phyloP scores from a whole-genome alignment of 768 basidiomycete genomes.

The Pleurotus sapidus region DNA sequence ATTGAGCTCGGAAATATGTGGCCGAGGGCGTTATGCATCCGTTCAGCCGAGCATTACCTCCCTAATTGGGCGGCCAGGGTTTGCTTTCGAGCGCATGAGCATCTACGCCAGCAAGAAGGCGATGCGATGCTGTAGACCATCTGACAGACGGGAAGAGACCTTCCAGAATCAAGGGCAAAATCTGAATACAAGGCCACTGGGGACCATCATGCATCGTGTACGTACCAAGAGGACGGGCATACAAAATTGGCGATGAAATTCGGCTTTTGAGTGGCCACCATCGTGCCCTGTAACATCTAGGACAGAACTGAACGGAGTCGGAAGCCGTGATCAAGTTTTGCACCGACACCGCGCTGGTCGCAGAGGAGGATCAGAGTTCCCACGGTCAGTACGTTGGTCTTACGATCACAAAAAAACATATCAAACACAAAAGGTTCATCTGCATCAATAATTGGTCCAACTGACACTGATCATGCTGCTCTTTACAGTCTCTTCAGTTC shows the following conservation, averaged over 20 bases:
- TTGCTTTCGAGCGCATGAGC: neutral
- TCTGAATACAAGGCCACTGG: too few relatives aligned
- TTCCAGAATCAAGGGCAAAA: neutral
- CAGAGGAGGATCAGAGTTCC: neutral
- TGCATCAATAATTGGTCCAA: neutral
- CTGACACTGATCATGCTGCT: constrained; percentile 3
- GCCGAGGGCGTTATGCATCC: neutral
- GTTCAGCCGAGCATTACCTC: neutral
- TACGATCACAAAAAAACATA: neutral
- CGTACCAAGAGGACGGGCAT: too few relatives aligned
- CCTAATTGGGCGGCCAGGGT: neutral
- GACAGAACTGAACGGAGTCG: too few relatives aligned
- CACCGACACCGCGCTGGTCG: too few relatives aligned
- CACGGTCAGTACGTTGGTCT: neutral
- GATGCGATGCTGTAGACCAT: constrained; percentile 3
- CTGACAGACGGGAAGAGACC: neutral
- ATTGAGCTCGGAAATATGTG: too few relatives aligned
- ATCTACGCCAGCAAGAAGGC: neutral
- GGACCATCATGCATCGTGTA: too few relatives aligned
- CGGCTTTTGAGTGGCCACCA: too few relatives aligned
- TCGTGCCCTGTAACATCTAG: too few relatives aligned
- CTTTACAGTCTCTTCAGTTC: neutral
- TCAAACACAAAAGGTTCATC: constrained; percentile 2
- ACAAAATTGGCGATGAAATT: too few relatives aligned
- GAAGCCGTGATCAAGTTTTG: too few relatives aligned